A percentile compares a stretch with the other conserved stretches of the same genome.
Conservation (phyloP, 345 rosid species). For the Populus alba region DNA sequence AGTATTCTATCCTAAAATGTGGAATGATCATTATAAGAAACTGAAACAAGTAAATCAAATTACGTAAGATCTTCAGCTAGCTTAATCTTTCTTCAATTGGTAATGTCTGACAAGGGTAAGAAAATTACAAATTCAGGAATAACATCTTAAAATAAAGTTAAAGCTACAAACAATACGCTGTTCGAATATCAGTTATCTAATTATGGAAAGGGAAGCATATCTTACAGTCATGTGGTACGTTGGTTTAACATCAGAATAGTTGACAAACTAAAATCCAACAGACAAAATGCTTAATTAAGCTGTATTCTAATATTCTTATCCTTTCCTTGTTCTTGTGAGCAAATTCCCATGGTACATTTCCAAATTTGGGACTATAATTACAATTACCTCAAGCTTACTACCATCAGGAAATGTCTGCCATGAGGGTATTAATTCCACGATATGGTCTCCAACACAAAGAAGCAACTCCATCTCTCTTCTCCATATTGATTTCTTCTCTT, state of each 20-base stretch:
- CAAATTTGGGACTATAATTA: background rate
- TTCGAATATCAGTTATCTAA: background rate
- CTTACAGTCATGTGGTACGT: background rate
- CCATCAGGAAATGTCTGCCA: constrained; percentile 98
- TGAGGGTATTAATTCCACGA: constrained; percentile 86
- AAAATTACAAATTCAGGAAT: background rate
- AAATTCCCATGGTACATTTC: background rate
- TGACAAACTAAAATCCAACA: background rate
- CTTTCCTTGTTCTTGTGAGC: background rate
- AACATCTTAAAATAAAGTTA: background rate
- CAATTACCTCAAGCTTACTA: constrained; percentile 80
- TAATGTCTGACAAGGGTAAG: background rate
- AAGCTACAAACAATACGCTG: background rate
- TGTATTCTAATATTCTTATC: background rate
- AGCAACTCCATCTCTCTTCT: constrained; percentile 94
- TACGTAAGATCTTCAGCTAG: background rate
- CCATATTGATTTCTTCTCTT: constrained; percentile 95
- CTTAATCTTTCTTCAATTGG: background rate
- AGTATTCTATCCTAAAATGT: background rate
- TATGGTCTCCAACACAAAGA: constrained; percentile 86
- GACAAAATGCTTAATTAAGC: background rate
- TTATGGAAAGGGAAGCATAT: background rate
- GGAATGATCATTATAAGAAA: background rate
- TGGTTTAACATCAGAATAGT: background rate
- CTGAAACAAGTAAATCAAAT: background rate